Evolutionary conservation across 495 filamentous ascomycete species (phyloP), one percentile per base, ranked within the genome.

Genomic region (Collariella sp.): DNA sequence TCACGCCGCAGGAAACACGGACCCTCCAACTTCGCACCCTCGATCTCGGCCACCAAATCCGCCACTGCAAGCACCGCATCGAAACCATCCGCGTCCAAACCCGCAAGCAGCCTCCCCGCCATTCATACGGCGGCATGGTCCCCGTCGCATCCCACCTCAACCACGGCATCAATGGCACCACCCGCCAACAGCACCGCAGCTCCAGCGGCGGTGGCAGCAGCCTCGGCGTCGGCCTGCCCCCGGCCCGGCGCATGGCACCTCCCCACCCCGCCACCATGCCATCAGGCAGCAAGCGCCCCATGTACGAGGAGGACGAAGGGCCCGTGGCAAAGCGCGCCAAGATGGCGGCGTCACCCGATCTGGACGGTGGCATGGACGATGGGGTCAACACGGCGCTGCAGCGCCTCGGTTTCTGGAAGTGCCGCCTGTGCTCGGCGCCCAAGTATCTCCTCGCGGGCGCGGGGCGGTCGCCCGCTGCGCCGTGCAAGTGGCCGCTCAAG

Each of bases 401-500:
- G 48, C 71, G 73, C 2, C 68, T 73, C 13, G 73, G 73, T 2
- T 70, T 67, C 49, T 76, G 73, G 73, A 67, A 68, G 44, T 76
- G 73, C 40, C 71, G 70, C 1, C 65, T 76, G 0, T 76, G 73
- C 59, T 58, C 59, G 2, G 63, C 72, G 0, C 56, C 60, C 26
- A 73, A 72, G 29, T 76, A 70, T 33, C 59, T 71, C 7, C 59
- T 69, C 15, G 71, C 72, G 0, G 68, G 68, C 16, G 40, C 55
- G 16, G 66, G 65, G 22, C 64, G 71, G 46, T 62, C 66, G 2
- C 73, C 73, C n/a, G 71, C 70, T 31, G 64, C 63, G 46, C 73
- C 73, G 41, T 72, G 70, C 65, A 76, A 74, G 52, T 73, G 70
- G 71, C 68, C 71, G 15, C 59, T 76, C 10, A 72, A 72, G 56